Conservation (phyloP, 495 filamentous ascomycete genomes). For the Neurospora hispaniola region DNA sequence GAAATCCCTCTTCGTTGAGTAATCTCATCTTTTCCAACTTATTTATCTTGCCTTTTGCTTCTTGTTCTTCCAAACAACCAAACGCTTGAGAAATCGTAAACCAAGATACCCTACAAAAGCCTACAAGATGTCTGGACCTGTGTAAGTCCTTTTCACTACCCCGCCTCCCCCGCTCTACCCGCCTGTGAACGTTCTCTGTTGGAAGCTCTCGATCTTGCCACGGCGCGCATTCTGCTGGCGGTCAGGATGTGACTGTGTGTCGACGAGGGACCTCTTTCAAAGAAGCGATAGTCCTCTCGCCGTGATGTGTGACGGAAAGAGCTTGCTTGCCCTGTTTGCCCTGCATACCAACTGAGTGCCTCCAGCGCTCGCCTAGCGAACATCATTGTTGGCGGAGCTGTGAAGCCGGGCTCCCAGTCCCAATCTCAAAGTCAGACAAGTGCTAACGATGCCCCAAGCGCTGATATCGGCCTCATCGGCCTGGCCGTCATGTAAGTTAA, state of each 20-base stretch:
- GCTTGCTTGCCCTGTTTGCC: slow-evolving; percentile 12
- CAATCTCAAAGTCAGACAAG: slow-evolving; percentile 20
- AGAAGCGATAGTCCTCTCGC: neutral
- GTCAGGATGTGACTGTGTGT: neutral
- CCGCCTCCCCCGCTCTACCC: slow-evolving; percentile 18
- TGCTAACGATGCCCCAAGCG: slow-evolving; percentile 45
- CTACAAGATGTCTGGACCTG: slow-evolving; percentile 40
- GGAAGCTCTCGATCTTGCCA: neutral
- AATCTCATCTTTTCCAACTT: slow-evolving; percentile 10
- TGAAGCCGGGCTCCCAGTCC: slow-evolving; percentile 26
- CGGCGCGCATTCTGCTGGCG: neutral
- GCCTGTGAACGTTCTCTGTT: slow-evolving; percentile 5
- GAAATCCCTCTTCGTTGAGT: slow-evolving; percentile 13
- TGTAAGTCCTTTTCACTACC: slow-evolving; percentile 33
- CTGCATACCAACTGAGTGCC: slow-evolving; percentile 40
- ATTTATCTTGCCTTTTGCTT: slow-evolving; percentile 1
- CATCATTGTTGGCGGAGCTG: slow-evolving; percentile 61
- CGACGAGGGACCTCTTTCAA: neutral
- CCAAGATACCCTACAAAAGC: slow-evolving; percentile 3
- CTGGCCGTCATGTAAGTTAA: slow-evolving; percentile 83
- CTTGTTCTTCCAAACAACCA: slow-evolving; percentile 1
- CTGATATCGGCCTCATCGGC: slow-evolving; percentile 98
- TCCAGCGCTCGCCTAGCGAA: slow-evolving; percentile 75
- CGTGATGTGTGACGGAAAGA: neutral
- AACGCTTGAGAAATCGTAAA: slow-evolving; percentile 5